Base-by-base conservation (phyloP, 208 protist species). In the Leishmania aethiopica region DNA sequence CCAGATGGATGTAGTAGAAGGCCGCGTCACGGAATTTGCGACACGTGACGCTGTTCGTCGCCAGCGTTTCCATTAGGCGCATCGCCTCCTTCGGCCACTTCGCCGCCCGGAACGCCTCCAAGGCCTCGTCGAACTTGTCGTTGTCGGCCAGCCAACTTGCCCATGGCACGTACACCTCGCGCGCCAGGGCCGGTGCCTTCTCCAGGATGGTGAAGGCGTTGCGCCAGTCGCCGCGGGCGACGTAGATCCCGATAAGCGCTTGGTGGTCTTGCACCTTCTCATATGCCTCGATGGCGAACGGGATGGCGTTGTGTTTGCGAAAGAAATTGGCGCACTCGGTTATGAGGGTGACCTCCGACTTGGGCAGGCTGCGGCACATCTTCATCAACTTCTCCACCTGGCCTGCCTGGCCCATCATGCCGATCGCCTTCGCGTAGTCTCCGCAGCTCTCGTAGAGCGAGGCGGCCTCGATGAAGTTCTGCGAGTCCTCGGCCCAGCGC, bases 81-180 rank as follows among this genome's bases (percentile, higher is more conserved):
- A 97, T 79, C 51, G 98, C 93, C 87, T 99, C 91, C 79, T 95
- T 88, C 2, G 96, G 95, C 91, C 92, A 93, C 73, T 96, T 96
- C 8, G 98, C 97, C 28, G 94, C 83, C 25, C 93, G 90, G 87
- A 98, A 99, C 1, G 97, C 96, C 82, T 98, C 94, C 22, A 97
- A 89, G 3, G 98, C 98, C 84, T 99, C 97, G 66, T 99, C 97
- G 82, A 99, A 99, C 64, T 91, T 86, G 71, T 99, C 98, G 81
- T 98, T 93, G 76, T 98, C 91, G 10, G 93, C 96, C 59, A 99
- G 91, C 97, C 98, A 99, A n/a, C 93, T 91, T 13, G 98, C 99
- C 91, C 99, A 99, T 77, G 99, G 99, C 70, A 99, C 89, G 85
- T 99, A 99, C 37, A 99, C 93, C n/a, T 98, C 94, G 37, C 95